These are phyloP conservation scores for Cicer chorassanicum DNA, from an alignment of 306 rosid genomes.

Conservation along the genomic window DNA sequence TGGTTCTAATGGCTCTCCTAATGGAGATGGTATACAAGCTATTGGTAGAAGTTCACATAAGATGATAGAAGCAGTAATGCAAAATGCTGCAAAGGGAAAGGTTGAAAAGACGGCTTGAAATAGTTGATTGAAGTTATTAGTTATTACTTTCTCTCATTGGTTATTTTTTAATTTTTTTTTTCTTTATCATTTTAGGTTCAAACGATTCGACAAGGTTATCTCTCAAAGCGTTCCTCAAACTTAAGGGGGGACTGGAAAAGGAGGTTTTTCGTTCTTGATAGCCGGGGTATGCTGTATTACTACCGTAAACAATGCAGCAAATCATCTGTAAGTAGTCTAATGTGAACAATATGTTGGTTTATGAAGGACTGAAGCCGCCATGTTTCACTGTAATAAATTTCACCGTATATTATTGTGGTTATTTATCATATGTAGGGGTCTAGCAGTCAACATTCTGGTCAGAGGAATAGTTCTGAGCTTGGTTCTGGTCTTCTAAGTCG, in stretches of 20 bases:
- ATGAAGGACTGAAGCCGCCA: conserved; percentile 30
- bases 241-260: conserved; percentile 99
- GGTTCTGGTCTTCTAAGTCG: conserved; percentile 98
- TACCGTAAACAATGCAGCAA: conserved; percentile 92
- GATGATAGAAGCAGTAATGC: conserved; percentile 99
- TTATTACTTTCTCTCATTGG: conserved; percentile 19
- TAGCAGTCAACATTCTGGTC: conserved; percentile 81
- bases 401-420: conserved; percentile 39
- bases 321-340: conserved; percentile 78
- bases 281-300: conserved; percentile 97
- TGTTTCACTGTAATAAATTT: conserved; percentile 36
- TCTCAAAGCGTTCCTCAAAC: conserved; percentile 96
- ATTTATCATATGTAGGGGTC: conserved; percentile 67
- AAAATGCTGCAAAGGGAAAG: conserved; percentile 99
- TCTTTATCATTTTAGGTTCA: conserved; percentile 68
- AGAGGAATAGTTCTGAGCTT: conserved; percentile 98
- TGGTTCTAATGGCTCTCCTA: conserved; percentile 95
- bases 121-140: conserved; percentile 27
- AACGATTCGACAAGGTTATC: conserved; percentile 99
- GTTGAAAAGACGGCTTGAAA: conserved; percentile 49
- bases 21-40: conserved; percentile 99
- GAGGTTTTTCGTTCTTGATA: conserved; percentile 99
- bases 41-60: conserved; percentile 99
- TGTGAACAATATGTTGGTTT: conserved; percentile 42
- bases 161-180: conserved; percentile 29